phyloP scores from a whole-genome alignment of 73 alveolate genomes.

The Paramecium biaurelia region DNA sequence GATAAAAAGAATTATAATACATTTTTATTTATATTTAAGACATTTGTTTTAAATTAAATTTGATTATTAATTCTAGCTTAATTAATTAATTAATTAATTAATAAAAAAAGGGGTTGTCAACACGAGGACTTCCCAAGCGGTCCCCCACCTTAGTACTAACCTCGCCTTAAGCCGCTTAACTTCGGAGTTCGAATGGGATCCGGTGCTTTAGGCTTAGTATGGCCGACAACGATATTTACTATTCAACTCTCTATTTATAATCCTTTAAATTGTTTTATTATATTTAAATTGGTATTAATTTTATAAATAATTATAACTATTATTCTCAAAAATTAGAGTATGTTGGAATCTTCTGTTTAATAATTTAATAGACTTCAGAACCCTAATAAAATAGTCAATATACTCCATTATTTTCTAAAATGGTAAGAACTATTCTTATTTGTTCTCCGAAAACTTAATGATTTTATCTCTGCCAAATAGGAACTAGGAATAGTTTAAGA shows the following conservation, averaged over 20 bases:
- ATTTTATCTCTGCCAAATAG: slow-evolving; percentile 70
- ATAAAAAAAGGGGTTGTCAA: slow-evolving; percentile 78
- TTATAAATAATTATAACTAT: neutral
- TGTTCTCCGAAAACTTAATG: neutral
- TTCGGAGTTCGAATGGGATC: slow-evolving; percentile 99
- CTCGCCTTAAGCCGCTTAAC: slow-evolving; percentile 99
- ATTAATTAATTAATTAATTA: neutral
- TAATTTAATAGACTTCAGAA: slow-evolving; percentile 31
- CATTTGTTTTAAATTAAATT: too few relatives aligned
- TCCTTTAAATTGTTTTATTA: neutral
- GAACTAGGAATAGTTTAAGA: slow-evolving; percentile 68
- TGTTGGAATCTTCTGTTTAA: slow-evolving; percentile 46
- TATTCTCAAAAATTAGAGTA: slow-evolving; percentile 33
- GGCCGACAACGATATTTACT: slow-evolving; percentile 91
- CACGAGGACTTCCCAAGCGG: slow-evolving; percentile 99
- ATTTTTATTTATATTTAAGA: too few relatives aligned
- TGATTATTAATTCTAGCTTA: too few relatives aligned
- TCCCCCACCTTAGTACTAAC: slow-evolving; percentile 99
- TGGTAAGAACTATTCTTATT: neutral
- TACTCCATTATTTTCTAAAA: slow-evolving; percentile 63
- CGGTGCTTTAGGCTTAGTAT: slow-evolving; percentile 99
- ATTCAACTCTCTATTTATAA: neutral
- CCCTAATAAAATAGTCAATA: neutral
- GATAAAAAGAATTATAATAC: too few relatives aligned
- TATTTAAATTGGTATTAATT: neutral